Evolutionary conservation across 2,329 filamentous ascomycete species (phyloP), one percentile per base, ranked within the genome.

Genomic region (Colletotrichum endophyticum): DNA sequence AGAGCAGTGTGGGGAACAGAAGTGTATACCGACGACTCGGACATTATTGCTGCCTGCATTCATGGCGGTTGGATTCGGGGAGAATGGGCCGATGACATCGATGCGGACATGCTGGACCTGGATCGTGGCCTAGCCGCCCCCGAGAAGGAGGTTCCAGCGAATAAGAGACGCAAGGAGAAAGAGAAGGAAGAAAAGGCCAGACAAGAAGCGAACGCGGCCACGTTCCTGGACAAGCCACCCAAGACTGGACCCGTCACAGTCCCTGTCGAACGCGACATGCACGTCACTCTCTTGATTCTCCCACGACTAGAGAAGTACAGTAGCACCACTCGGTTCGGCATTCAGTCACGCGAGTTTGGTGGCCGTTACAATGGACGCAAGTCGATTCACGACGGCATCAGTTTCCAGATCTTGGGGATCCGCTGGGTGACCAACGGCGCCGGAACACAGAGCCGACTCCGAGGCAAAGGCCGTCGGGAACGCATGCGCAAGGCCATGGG

Each of bases 21-120:
- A 49, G 91, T 99, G 8, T 99, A 99, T 83, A 98, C 96, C 0
- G 97, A 99, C 80, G 97, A 99, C 84, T 98, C 96, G 0, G 97
- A 99, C 82, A 92, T 97, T 1, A 91, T 99, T 28, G 96, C 96
- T 0, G 96, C 96, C 3, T 96, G 96, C 76, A 96, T 99, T 62
- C 97, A 99, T 83, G 93, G 93, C 3, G 97, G 97, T 5, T 99
- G 96, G 93, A 94, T 99, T 79, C 93, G 94, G 57, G 96, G 96
- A 39, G 95, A 96, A 80, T 98, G 96, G 94, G 89, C 92, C 6
- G 92, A 96, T 8, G 94, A 95, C 44, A 91, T 97, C 2, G 94
- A 97, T 79, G 88, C 92, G 2, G 87, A 89, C 15, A 87, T 96
- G 84, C 88, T 98, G 13, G 91, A 91, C 22, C 84, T 93, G 4